Evolutionary conservation across 2,329 filamentous ascomycete genomes (phyloP).

Genomic region (Hypoxylon sp.): DNA sequence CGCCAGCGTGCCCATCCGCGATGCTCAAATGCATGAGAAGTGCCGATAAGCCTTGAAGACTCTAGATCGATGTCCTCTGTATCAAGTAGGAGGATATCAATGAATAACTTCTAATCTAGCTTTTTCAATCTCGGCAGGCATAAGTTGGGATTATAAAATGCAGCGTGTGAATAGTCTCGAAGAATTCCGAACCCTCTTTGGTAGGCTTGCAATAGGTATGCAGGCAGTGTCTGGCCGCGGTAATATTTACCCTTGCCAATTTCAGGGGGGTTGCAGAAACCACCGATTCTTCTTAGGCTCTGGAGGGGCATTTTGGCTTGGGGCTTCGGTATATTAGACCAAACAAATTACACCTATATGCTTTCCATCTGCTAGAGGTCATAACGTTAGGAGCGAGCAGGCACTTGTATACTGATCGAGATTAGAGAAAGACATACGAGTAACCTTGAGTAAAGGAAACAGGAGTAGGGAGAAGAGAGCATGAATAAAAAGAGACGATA

Average conservation of each 20-base stretch:
- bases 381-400: no score
- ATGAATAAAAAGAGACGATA: not conserved
- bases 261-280: not conserved
- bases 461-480: not conserved
- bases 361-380: not conserved
- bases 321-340: not conserved
- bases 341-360: not conserved
- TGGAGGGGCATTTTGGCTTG: not conserved
- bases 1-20: no score
- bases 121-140: not conserved
- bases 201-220: not conserved
- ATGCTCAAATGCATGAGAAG: no score
- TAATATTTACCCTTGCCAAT: not conserved
- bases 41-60: no score
- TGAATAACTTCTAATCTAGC: not conserved
- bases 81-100: no score
- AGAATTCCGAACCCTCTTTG: no score
- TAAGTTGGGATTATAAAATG: not conserved
- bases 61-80: no score
- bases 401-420: no score
- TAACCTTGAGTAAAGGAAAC: not conserved
- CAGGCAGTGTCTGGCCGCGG: not conserved
- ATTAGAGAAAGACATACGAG: not conserved
- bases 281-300: not conserved
- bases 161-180: no score